Conservation (phyloP, 2,329 filamentous ascomycete species). For the Aspergillus sp. region DNA sequence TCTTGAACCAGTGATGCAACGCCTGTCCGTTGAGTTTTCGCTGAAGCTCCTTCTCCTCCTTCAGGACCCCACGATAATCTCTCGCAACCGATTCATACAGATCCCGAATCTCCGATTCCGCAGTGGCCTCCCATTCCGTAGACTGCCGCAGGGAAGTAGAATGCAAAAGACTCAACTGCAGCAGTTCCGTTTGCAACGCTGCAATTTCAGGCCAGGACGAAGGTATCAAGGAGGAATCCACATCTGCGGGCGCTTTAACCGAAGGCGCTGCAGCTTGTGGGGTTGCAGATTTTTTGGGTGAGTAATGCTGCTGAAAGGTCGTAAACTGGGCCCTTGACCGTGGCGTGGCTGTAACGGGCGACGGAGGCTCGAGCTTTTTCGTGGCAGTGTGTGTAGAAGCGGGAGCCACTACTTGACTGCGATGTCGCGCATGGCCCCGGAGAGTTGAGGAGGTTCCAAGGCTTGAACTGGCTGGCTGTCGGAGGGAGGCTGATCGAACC, state of each 20-base stretch:
- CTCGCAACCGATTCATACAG: slow-evolving; percentile 36
- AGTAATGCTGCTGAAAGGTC: slow-evolving; percentile 39
- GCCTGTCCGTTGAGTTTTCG: slow-evolving; percentile 35
- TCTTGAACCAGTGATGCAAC: slow-evolving; percentile 33
- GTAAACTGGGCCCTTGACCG: slow-evolving; percentile 32
- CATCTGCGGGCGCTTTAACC: slow-evolving; percentile 11
- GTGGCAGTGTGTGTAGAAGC: slow-evolving; percentile 9
- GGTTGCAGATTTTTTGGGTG: slow-evolving; percentile 36
- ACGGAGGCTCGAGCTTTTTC: slow-evolving; percentile 18
- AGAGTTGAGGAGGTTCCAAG: slow-evolving; percentile 11
- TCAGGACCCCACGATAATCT: slow-evolving; percentile 31
- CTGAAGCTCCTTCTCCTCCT: slow-evolving; percentile 33
- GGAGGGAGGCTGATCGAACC: slow-evolving; percentile 36
- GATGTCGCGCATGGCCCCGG: slow-evolving; percentile 33
- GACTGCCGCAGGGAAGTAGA: slow-evolving; percentile 27
- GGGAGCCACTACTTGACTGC: slow-evolving; percentile 31
- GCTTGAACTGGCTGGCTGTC: slow-evolving; percentile 29
- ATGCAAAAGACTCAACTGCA: slow-evolving; percentile 44
- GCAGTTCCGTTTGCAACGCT: slow-evolving; percentile 41
- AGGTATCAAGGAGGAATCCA: slow-evolving; percentile 23
- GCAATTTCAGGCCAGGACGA: slow-evolving; percentile 35
- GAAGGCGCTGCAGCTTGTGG: slow-evolving; percentile 20
- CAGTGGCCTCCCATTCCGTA: slow-evolving; percentile 30
- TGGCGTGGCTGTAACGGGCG: slow-evolving; percentile 15
- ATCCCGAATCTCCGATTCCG: slow-evolving; percentile 29